Percentiles rank a stretch among this genome's conserved stretches.
Evolutionary conservation across 2,329 filamentous ascomycete genomes (phyloP).

Genomic region (Penicillium carneum): DNA sequence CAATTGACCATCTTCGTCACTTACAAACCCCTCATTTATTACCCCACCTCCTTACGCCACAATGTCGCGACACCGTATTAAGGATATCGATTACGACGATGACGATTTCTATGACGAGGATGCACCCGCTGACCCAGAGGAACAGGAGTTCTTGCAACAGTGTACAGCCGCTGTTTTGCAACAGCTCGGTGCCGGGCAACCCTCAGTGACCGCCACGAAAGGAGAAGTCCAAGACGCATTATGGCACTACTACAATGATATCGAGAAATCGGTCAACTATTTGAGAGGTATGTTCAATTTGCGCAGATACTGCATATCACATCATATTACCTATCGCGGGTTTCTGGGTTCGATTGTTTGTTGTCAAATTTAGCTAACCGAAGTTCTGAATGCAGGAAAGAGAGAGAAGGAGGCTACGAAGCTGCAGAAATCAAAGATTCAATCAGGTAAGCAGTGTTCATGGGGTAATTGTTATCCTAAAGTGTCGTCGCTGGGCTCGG

Average conservation of each 20-base stretch:
- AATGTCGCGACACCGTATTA: conserved; percentile 58
- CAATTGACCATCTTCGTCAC: not conserved
- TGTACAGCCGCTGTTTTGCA: conserved; percentile 72
- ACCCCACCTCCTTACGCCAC: conserved; percentile 18
- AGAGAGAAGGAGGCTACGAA: conserved; percentile 47
- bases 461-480: conserved; percentile 14
- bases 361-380: conserved; percentile 16
- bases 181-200: conserved; percentile 67
- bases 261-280: conserved; percentile 83
- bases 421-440: conserved; percentile 37
- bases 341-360: not conserved
- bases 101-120: conserved; percentile 52
- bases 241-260: conserved; percentile 96
- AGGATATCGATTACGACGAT: conserved; percentile 54
- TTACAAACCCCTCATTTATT: conserved; percentile 5
- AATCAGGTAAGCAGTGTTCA: conserved; percentile 38
- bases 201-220: conserved; percentile 67
- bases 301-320: not conserved
- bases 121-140: conserved; percentile 53
- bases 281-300: conserved; percentile 66
- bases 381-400: conserved; percentile 35
- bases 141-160: conserved; percentile 65
- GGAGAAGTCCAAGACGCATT: conserved; percentile 85
- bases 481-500: conserved; percentile 44
- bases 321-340: not conserved